Evolutionary conservation across 139 green algal genomes (phyloP).

Genomic region (Picochlorum sp.): DNA sequence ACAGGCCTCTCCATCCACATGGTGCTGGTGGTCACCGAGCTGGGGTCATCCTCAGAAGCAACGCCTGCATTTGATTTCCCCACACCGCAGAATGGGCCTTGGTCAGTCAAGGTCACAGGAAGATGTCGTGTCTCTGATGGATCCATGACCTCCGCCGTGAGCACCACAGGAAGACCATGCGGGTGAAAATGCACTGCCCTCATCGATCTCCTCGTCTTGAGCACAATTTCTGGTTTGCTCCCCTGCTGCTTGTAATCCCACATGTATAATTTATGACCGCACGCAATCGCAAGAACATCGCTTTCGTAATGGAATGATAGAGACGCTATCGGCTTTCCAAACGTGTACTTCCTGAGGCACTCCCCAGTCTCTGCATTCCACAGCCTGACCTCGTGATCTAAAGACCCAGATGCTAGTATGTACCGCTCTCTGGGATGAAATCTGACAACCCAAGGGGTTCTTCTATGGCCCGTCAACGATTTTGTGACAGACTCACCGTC

Average conservation of each 20-base stretch:
- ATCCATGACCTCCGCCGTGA: slow-evolving; percentile 77
- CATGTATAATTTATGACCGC: slow-evolving; percentile 61
- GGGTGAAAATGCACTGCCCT: slow-evolving; percentile 87
- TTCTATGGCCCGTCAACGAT: slow-evolving; percentile 59
- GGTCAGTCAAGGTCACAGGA: slow-evolving; percentile 19
- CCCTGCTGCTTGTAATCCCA: slow-evolving; percentile 51
- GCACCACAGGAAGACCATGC: slow-evolving; percentile 55
- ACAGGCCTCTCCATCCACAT: neutral
- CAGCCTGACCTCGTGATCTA: slow-evolving; percentile 76
- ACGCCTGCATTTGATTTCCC: too few species aligned
- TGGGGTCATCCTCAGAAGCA: too few species aligned
- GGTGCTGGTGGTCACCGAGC: too few species aligned
- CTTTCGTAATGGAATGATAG: slow-evolving; percentile 68
- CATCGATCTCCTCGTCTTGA: slow-evolving; percentile 71
- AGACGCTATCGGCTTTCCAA: slow-evolving; percentile 78
- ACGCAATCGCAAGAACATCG: slow-evolving; percentile 66
- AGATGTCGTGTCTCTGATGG: slow-evolving; percentile 21
- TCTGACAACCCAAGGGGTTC: slow-evolving; percentile 87
- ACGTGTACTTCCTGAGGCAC: slow-evolving; percentile 55
- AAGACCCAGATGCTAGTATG: slow-evolving; percentile 70
- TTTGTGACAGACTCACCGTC: slow-evolving; percentile 42
- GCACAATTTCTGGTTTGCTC: slow-evolving; percentile 25
- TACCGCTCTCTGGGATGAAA: slow-evolving; percentile 63
- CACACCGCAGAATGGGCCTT: neutral
- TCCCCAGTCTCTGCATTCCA: slow-evolving; percentile 64